Evolutionary conservation across 352 stramenopile species (phyloP).

Genomic region (Pythium chondricola): DNA sequence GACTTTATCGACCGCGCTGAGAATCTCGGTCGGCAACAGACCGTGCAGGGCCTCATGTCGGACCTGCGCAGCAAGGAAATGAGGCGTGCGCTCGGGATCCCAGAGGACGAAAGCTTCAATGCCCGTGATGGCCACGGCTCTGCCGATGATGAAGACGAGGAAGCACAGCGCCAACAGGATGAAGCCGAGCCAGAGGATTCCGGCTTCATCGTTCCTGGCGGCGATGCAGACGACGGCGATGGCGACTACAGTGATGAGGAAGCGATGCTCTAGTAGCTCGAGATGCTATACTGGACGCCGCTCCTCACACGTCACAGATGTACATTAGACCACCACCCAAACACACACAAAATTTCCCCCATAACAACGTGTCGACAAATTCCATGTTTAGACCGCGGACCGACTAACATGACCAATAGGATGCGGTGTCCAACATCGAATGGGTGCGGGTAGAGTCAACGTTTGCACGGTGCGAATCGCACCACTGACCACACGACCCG

Average conservation of each 20-base stretch:
- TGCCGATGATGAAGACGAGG: conserved; percentile 1
- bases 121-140: not conserved
- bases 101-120: conserved; percentile 8
- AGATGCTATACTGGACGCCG: not conserved
- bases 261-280: conserved; percentile 7
- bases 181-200: conserved; percentile 10
- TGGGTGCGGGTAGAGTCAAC: too few species aligned
- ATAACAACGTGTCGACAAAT: too few species aligned
- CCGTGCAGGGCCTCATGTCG: conserved; percentile 48
- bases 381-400: too few species aligned
- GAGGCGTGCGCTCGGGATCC: conserved; percentile 22
- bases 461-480: too few species aligned
- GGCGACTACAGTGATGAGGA: conserved; percentile 16
- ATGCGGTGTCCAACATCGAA: too few species aligned
- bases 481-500: too few species aligned
- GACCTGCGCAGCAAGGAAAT: conserved; percentile 56
- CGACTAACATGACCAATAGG: too few species aligned
- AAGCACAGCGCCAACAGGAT: conserved; percentile 27
- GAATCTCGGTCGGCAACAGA: conserved; percentile 44
- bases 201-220: conserved; percentile 16
- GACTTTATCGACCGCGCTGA: conserved; percentile 72
- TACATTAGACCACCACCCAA: too few species aligned
- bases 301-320: too few species aligned
- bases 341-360: too few species aligned
- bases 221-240: conserved; percentile 11